Conservation (phyloP, 2,329 filamentous ascomycete species). For the Colletotrichum echinochloae region DNA sequence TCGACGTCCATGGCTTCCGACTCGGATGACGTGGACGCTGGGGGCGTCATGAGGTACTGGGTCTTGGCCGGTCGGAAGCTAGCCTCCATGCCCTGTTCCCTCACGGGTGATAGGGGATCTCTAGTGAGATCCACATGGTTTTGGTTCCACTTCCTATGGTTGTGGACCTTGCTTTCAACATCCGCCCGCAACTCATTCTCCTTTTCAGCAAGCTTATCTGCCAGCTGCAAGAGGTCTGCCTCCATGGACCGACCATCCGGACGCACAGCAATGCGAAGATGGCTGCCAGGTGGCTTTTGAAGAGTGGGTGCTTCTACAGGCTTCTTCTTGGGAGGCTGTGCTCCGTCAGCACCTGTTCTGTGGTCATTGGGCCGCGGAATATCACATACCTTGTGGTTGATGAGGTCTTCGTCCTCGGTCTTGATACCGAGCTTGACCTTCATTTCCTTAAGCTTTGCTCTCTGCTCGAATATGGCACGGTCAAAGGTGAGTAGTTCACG, state of each 20-base stretch:
- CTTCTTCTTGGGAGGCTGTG: slow-evolving; percentile 78
- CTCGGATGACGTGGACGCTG: slow-evolving; percentile 66
- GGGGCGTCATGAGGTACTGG: slow-evolving; percentile 76
- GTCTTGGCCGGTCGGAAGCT: slow-evolving; percentile 79
- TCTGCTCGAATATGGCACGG: slow-evolving; percentile 83
- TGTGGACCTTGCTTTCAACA: slow-evolving; percentile 87
- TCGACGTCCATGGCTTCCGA: slow-evolving; percentile 65
- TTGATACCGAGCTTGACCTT: slow-evolving; percentile 92
- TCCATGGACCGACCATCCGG: slow-evolving; percentile 79
- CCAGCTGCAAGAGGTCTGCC: slow-evolving; percentile 80
- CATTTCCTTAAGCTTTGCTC: slow-evolving; percentile 84
- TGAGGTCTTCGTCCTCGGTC: slow-evolving; percentile 90
- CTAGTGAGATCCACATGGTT: slow-evolving; percentile 90
- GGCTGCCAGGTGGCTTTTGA: slow-evolving; percentile 71
- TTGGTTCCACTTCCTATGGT: slow-evolving; percentile 92
- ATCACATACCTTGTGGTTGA: slow-evolving; percentile 85
- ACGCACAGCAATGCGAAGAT: slow-evolving; percentile 77
- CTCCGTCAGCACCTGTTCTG: slow-evolving; percentile 51
- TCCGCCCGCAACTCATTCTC: slow-evolving; percentile 84
- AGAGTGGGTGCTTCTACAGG: slow-evolving; percentile 69
- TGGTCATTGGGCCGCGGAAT: neutral
- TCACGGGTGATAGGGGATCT: slow-evolving; percentile 83
- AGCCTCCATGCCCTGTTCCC: slow-evolving; percentile 70
- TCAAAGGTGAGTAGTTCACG: slow-evolving; percentile 82
- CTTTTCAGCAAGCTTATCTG: slow-evolving; percentile 83